Evolutionary conservation across 495 filamentous ascomycete genomes (phyloP).

Genomic region (Penicillium diatomitis): DNA sequence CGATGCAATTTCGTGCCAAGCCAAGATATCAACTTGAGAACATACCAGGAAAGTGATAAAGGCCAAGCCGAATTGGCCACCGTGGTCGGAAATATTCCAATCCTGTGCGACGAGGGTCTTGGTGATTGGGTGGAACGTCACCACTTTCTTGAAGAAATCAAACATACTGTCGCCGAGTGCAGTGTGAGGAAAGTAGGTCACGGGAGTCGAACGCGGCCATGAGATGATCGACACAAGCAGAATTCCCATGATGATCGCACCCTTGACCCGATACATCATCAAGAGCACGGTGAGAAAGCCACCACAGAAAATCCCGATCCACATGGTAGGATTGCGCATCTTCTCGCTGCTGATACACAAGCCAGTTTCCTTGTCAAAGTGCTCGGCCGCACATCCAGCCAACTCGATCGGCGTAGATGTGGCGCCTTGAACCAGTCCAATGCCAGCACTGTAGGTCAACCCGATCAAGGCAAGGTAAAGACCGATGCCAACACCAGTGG

Average conservation of each 20-base stretch:
- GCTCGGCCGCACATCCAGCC: slow-evolving; percentile 50
- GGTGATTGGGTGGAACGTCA: slow-evolving; percentile 66
- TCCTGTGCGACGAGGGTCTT: slow-evolving; percentile 55
- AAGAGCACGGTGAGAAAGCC: slow-evolving; percentile 66
- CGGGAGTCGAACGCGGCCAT: slow-evolving; percentile 63
- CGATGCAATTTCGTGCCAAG: background rate
- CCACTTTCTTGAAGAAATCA: slow-evolving; percentile 78
- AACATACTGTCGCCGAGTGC: slow-evolving; percentile 54
- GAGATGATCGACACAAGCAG: slow-evolving; percentile 75
- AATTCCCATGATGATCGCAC: slow-evolving; percentile 72
- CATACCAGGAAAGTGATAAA: slow-evolving; percentile 59
- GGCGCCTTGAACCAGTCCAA: slow-evolving; percentile 59
- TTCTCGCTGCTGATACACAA: slow-evolving; percentile 46
- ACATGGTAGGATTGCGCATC: slow-evolving; percentile 71
- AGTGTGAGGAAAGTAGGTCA: slow-evolving; percentile 72
- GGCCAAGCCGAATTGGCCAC: slow-evolving; percentile 63
- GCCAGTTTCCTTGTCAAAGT: slow-evolving; percentile 26
- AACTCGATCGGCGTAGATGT: slow-evolving; percentile 52
- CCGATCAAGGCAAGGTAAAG: slow-evolving; percentile 75
- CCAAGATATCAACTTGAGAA: background rate
- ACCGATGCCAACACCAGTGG: slow-evolving; percentile 74
- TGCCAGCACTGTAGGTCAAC: slow-evolving; percentile 68
- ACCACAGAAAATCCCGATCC: slow-evolving; percentile 77
- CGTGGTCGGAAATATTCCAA: slow-evolving; percentile 56
- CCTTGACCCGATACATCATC: slow-evolving; percentile 77